Percentiles rank a stretch among this genome's conserved stretches.
phyloP scores from a whole-genome alignment of 441 rosid genomes.

The Pelargonium fulgidum region DNA sequence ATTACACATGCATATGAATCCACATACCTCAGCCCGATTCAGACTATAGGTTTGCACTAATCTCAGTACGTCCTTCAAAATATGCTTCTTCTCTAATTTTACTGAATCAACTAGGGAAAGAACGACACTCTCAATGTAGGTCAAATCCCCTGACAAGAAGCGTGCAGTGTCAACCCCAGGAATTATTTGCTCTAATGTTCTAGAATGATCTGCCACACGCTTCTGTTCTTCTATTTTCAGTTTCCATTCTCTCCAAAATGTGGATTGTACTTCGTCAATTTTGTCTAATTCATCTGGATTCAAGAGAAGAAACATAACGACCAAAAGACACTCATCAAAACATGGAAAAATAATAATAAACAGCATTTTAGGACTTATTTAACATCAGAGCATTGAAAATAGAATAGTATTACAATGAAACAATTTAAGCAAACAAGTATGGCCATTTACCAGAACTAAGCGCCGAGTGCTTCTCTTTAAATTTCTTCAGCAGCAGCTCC shows the following conservation, averaged over 20 bases:
- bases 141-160: conserved; percentile 69
- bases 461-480: conserved; percentile 60
- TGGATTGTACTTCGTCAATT: conserved; percentile 74
- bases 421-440: conserved; percentile 17
- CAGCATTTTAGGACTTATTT: neutral
- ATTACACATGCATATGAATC: neutral
- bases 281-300: conserved; percentile 67
- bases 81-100: conserved; percentile 69
- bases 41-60: conserved; percentile 64
- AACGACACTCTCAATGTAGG: conserved; percentile 50
- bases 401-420: conserved; percentile 10
- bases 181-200: conserved; percentile 70
- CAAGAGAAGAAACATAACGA: conserved; percentile 18
- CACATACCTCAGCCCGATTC: conserved; percentile 57
- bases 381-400: conserved; percentile 1
- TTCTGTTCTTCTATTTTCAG: conserved; percentile 83
- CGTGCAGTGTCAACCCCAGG: conserved; percentile 86
- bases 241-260: conserved; percentile 98
- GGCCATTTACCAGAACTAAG: conserved; percentile 55
- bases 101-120: conserved; percentile 64
- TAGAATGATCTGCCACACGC: conserved; percentile 68
- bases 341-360: neutral
- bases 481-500: conserved; percentile 61
- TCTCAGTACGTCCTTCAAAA: conserved; percentile 56
- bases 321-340: conserved; percentile 14